Evolutionary conservation across 2,329 filamentous ascomycete species (phyloP), one percentile per base, ranked within the genome.

Genomic region (Cladophialophora yegresii): DNA sequence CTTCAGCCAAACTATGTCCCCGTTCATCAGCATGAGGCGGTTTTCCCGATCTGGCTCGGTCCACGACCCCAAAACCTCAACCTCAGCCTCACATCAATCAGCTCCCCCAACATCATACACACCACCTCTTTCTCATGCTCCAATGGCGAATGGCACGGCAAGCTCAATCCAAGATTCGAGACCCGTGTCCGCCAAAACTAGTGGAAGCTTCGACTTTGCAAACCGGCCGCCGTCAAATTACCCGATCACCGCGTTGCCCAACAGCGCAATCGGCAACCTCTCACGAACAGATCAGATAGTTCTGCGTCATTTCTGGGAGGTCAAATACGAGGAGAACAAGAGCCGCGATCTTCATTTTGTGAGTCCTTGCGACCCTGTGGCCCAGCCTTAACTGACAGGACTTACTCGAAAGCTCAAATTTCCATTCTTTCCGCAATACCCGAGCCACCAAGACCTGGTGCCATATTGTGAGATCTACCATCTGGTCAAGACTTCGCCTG

Each of bases 381-480:
- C 20, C 47, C 20, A 2, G 4, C 2, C 20, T 22, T 2, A 13
- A 33, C 51, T 54, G 10, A 54, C 51, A 22, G 13, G 13, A 50
- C 43, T 23, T 16, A 50, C 43, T 23, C 26, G 43, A 60, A 36
- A 70, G 69, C 64, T 70, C 50, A 70, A 70, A 64, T 70, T 70
- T 54, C 69, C 69, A 9, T 67, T 66, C 50, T 71, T 71, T 36
- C 61, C 64, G 20, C 63, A 67, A 49, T 67, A 61, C 20, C 70
- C 70, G 5, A 49, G 30, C 22, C 65, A 70, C 33, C 58, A 66
- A 30, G 68, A 71, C 58, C 58, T 71, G 45, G 60, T 70, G 45
- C 70, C 70, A 9, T 71, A 67, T 33, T 71, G 70, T 54, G 70
- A 71, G 49, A 69, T 71, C 57, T 71, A 71, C 59, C 64, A 68